Evolutionary conservation across 768 basidiomycete genomes (phyloP), one percentile per base, ranked within the genome.

Genomic region (Jaapia argillacea): DNA sequence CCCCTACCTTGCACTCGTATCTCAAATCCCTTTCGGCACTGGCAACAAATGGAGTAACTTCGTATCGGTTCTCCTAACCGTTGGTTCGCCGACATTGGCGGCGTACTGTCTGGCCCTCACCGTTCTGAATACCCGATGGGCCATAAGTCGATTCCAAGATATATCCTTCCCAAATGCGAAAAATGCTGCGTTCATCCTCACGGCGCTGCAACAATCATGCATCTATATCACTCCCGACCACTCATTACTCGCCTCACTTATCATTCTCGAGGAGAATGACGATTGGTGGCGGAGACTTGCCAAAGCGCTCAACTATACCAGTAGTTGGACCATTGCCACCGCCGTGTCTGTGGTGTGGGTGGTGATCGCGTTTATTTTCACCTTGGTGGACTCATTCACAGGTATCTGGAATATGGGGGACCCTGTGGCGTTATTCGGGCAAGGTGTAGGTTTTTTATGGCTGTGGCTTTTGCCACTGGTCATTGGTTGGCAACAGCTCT

Each of bases 401-500:
- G n/a, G n/a, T n/a, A n/a, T n/a, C n/a, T n/a, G n/a, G n/a, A n/a
- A n/a, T n/a, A n/a, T n/a, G n/a, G n/a, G n/a, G n/a, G n/a, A n/a
- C n/a, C n/a, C n/a, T n/a, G 49, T 67, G 1, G 51, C 60, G 22
- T 54, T 58, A 1, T 64, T 56, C 24, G 68, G 68, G 0, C 59
- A 67, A 41, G 63, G 58, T 18, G 62, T 65, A 4, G 68, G 64
- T 3, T 62, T 63, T 2, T 51, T 64, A 13, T 72, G 67, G 68
- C 48, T 71, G 5, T 72, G 69, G 67, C 56, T 71, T 16, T 28
- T 71, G 6, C 60, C 69, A 0, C 47, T 71, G 3, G 61, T 68
- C 6, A 49, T 64, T 3, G 64, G 67, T 3, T 71, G 68, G 64
- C 49, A 69, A 6, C 56, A 66, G 39, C 46, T 69, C 5, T 64